A percentile compares a stretch with the other conserved stretches of the same genome.
phyloP scores from a whole-genome alignment of 2,329 filamentous ascomycete species.

The Pezicula rhizophila region DNA sequence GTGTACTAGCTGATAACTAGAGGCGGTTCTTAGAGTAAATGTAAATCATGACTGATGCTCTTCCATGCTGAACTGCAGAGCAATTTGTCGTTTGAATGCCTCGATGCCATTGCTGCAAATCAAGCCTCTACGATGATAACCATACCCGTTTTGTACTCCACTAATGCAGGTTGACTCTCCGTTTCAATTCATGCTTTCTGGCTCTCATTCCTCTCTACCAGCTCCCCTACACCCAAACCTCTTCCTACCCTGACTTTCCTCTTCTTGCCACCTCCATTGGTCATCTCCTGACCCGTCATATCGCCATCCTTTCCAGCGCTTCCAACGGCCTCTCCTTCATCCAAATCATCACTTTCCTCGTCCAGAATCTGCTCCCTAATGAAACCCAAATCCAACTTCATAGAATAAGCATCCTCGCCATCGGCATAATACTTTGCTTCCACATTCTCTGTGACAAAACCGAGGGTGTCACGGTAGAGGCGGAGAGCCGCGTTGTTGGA shows the following conservation, averaged over 20 bases:
- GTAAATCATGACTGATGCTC: no score
- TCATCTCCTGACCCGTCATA: slow-evolving; percentile 56
- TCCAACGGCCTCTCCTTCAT: slow-evolving; percentile 68
- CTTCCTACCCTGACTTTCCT: slow-evolving; percentile 82
- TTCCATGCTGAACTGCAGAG: no score
- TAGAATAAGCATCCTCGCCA: slow-evolving; percentile 90
- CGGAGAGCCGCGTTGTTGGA: slow-evolving; percentile 88
- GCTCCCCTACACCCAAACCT: slow-evolving; percentile 68
- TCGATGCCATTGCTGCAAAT: not conserved
- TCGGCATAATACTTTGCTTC: slow-evolving; percentile 94
- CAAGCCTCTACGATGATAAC: not conserved
- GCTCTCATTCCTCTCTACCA: slow-evolving; percentile 67
- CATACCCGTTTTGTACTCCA: slow-evolving; percentile 1
- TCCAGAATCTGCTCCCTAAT: slow-evolving; percentile 47
- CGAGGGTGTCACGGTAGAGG: slow-evolving; percentile 86
- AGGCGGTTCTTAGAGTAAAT: no score
- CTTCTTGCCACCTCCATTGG: slow-evolving; percentile 48
- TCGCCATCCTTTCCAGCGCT: slow-evolving; percentile 48
- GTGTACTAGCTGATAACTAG: no score
- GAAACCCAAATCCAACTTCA: slow-evolving; percentile 74
- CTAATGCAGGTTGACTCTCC: not conserved
- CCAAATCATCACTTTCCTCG: slow-evolving; percentile 39
- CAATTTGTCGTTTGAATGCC: no score
- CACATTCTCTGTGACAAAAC: slow-evolving; percentile 81
- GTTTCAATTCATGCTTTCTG: slow-evolving; percentile 31